Conservation (phyloP, 2,329 filamentous ascomycete genomes). For the Mycosphaerella sp. region DNA sequence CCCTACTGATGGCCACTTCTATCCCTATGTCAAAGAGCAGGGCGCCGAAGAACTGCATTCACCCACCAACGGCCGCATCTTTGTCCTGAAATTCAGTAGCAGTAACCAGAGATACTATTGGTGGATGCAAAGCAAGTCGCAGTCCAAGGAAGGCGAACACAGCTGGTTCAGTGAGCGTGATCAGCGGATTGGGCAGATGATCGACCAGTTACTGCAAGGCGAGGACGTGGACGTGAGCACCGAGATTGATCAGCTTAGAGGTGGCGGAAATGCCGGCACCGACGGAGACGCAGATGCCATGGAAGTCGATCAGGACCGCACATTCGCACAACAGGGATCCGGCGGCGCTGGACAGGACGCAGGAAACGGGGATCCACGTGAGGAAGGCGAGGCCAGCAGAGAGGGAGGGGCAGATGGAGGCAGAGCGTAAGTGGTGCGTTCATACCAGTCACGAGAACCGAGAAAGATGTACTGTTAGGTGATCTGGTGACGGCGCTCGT, state of each 20-base stretch:
- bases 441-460: neutral
- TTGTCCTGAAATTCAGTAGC: slow-evolving; percentile 86
- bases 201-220: slow-evolving; percentile 77
- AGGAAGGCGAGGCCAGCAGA: slow-evolving; percentile 81
- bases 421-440: slow-evolving; percentile 82
- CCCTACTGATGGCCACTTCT: slow-evolving; percentile 79
- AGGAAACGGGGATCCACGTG: slow-evolving; percentile 83
- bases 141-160: slow-evolving; percentile 62
- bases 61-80: slow-evolving; percentile 77
- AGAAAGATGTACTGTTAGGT: neutral
- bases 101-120: slow-evolving; percentile 89
- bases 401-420: slow-evolving; percentile 94
- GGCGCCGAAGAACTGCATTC: slow-evolving; percentile 56
- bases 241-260: slow-evolving; percentile 57
- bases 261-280: slow-evolving; percentile 56
- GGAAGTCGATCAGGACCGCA: slow-evolving; percentile 69
- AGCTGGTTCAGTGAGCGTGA: slow-evolving; percentile 81
- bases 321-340: slow-evolving; percentile 57
- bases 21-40: slow-evolving; percentile 46
- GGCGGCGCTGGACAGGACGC: slow-evolving; percentile 81
- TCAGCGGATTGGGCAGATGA: slow-evolving; percentile 78
- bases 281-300: slow-evolving; percentile 45
- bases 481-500: neutral
- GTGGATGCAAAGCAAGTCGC: slow-evolving; percentile 90
- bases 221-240: slow-evolving; percentile 75